Evolutionary conservation across 495 filamentous ascomycete species (phyloP).

Genomic region (Astrothelium subdiscretum): DNA sequence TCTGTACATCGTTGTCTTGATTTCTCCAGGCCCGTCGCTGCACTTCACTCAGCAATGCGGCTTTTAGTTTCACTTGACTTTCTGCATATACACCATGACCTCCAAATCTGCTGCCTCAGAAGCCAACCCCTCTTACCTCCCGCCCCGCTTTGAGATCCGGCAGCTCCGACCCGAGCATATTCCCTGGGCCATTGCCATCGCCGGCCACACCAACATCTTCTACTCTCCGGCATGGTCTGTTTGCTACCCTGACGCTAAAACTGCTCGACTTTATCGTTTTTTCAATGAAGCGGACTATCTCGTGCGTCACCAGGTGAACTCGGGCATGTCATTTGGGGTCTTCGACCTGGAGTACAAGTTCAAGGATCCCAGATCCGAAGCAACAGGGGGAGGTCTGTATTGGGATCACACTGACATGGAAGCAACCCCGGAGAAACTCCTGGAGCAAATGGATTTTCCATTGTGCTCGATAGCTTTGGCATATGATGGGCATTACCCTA

Average conservation of each 20-base stretch:
- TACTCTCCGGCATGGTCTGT: constrained; percentile 26
- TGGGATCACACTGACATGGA: constrained; percentile 26
- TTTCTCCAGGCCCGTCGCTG: not conserved
- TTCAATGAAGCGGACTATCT: constrained; percentile 14
- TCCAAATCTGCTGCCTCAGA: not conserved
- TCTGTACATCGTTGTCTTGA: not conserved
- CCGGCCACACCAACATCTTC: constrained; percentile 30
- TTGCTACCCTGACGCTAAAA: constrained; percentile 20
- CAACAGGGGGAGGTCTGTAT: constrained; percentile 31
- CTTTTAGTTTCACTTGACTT: not conserved
- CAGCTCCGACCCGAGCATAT: constrained; percentile 26
- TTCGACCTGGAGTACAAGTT: constrained; percentile 37
- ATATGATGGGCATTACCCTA: constrained; percentile 22
- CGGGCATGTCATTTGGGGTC: constrained; percentile 33
- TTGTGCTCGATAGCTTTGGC: constrained; percentile 28
- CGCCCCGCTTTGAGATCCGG: constrained; percentile 11
- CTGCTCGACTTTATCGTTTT: constrained; percentile 14
- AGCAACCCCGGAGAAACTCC: constrained; percentile 31
- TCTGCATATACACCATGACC: not conserved
- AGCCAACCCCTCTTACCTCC: constrained; percentile 16
- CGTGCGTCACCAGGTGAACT: constrained; percentile 26
- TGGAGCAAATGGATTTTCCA: constrained; percentile 39
- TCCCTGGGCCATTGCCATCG: constrained; percentile 29
- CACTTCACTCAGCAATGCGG: too few species aligned
- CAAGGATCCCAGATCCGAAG: constrained; percentile 30